Evolutionary conservation across 495 filamentous ascomycete genomes (phyloP).

Genomic region (Venustampulla echinocandica): DNA sequence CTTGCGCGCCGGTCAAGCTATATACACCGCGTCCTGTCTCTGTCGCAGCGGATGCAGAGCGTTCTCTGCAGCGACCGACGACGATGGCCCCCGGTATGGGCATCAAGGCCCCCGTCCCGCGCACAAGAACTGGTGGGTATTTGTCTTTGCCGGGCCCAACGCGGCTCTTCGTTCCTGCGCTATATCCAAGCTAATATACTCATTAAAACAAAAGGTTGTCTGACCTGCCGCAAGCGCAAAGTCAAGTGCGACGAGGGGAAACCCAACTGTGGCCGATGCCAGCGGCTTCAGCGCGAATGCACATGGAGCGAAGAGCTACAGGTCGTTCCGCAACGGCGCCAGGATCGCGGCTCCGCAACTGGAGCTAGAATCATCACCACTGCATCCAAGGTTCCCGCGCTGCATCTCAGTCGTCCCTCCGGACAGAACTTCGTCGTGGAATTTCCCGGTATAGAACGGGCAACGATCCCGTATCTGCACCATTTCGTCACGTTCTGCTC

Average conservation of each 20-base stretch:
- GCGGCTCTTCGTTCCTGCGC: background rate
- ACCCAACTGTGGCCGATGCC: conserved; percentile 18
- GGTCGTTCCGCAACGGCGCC: conserved; percentile 9
- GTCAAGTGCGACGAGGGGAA: conserved; percentile 26
- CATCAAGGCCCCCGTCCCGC: conserved; percentile 20
- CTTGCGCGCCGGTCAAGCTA: background rate
- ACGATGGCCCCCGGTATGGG: conserved; percentile 16
- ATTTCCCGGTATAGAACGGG: conserved; percentile 17
- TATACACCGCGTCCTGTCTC: background rate
- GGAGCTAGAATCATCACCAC: background rate
- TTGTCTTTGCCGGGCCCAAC: no score
- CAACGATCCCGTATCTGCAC: conserved; percentile 18
- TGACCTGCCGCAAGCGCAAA: conserved; percentile 24
- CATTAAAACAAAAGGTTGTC: conserved; percentile 16
- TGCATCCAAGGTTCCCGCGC: background rate
- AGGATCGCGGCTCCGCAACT: background rate
- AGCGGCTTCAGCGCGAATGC: conserved; percentile 15
- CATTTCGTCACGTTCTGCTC: conserved; percentile 22
- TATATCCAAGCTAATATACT: background rate
- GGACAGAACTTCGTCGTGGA: conserved; percentile 23
- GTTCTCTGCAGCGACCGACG: background rate
- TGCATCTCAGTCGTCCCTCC: background rate
- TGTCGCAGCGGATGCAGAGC: background rate
- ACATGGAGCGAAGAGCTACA: conserved; percentile 20
- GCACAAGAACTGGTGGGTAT: conserved; percentile 18